phyloP scores from a whole-genome alignment of 306 rosid genomes.

The Gillenia trifoliata region DNA sequence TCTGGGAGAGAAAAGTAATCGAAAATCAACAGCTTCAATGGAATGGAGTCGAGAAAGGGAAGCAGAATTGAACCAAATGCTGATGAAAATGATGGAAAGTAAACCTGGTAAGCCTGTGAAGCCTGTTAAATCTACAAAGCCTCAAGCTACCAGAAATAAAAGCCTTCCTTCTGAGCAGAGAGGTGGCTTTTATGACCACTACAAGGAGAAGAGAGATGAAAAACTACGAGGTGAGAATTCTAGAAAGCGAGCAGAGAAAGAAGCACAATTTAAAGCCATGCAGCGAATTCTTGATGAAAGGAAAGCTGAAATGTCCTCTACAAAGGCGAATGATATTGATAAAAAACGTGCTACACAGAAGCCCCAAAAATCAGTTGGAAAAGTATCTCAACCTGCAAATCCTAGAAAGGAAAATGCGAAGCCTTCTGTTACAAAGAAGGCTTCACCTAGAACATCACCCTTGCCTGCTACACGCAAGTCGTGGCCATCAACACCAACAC shows the following conservation, averaged over 20 bases:
- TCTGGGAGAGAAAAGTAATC: slow-evolving; percentile 33
- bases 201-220: slow-evolving; percentile 84
- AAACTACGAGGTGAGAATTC: slow-evolving; percentile 64
- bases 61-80: slow-evolving; percentile 81
- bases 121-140: slow-evolving; percentile 29
- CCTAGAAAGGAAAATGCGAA: slow-evolving; percentile 53
- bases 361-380: slow-evolving; percentile 49
- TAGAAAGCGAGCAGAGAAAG: slow-evolving; percentile 58
- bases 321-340: slow-evolving; percentile 38
- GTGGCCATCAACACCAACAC: slow-evolving; percentile 79
- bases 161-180: slow-evolving; percentile 51
- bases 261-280: slow-evolving; percentile 57
- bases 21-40: slow-evolving; percentile 47
- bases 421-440: slow-evolving; percentile 45
- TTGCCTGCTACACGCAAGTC: slow-evolving; percentile 81
- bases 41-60: slow-evolving; percentile 79
- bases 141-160: slow-evolving; percentile 60
- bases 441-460: slow-evolving; percentile 47
- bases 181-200: slow-evolving; percentile 74
- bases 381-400: slow-evolving; percentile 44
- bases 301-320: slow-evolving; percentile 63
- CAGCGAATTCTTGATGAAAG: slow-evolving; percentile 62
- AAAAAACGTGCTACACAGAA: slow-evolving; percentile 39
- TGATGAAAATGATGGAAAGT: slow-evolving; percentile 71
- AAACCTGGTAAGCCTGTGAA: slow-evolving; percentile 37